Base-by-base conservation (phyloP, 768 basidiomycete species). In the Auriscalpium vulgare region DNA sequence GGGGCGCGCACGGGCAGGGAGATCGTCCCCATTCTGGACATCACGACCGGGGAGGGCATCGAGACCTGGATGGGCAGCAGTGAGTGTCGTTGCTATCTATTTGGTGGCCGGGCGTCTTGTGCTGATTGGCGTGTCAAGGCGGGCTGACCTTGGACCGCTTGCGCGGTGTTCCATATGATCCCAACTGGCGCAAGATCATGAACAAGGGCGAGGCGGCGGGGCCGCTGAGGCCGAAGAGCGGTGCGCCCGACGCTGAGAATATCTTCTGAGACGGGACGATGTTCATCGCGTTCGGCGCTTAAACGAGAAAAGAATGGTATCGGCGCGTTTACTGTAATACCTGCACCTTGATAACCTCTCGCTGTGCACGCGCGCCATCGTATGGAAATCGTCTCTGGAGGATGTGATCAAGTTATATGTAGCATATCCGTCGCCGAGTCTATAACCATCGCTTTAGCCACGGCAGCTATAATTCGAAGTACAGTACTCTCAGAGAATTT, bases 21-120 rank as follows among this genome's bases (percentile, higher is more conserved):
- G 14, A 13, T 19, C 10, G 56, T 59, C 6, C 56, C 61, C 23
- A 51, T 59, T 19, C 37, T 59, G 3, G 56, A 59, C 40, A 36
- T 62, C 17, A 51, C 53, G 37, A 47, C 50, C 17, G 58, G 58
- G 14, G 56, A 57, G 10, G 61, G 58, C 19, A 48, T 59, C 23
- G 37, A 49, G 17, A 17, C 61, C 14, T 59, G 58, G 61, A 50
- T 62, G 10, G 61, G 58, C 16, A 53, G 53, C 51, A 43, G 61
- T 62, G 23, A 46, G 61, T 53, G n/a, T 10, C 11, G 21, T 47
- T 16, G 2, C 45, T 44, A 13, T 13, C 14, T 7, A 13, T n/a
- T 38, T 43, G 40, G 17, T 13, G 14, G 21, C 40, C 14, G 8
- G 17, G 40, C 40, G 13, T 13, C 13, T 21, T 14, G n/a, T n/a